Evolutionary conservation across 2,329 filamentous ascomycete genomes (phyloP).

Genomic region (Botryosphaeria dothidea): DNA sequence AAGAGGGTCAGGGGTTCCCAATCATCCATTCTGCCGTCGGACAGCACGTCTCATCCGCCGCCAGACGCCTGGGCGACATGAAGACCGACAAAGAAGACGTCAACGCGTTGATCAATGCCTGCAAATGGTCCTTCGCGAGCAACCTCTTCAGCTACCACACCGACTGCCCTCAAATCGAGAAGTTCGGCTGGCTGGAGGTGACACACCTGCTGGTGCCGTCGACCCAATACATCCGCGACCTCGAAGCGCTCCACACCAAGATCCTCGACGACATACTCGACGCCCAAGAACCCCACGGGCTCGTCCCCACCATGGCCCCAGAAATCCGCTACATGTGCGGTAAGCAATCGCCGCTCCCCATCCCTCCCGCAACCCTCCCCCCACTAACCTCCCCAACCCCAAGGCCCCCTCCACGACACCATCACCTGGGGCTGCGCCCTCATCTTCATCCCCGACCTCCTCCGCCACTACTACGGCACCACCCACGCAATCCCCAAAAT

Average conservation of each 20-base stretch:
- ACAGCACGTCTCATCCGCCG: conserved; percentile 43
- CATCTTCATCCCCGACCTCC: conserved; percentile 31
- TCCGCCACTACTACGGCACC: conserved; percentile 44
- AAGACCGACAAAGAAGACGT: conserved; percentile 45
- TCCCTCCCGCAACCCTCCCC: no score
- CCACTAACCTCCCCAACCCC: no score
- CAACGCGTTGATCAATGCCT: conserved; percentile 46
- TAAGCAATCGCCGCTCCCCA: neutral
- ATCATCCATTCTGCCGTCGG: conserved; percentile 38
- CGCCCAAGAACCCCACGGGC: conserved; percentile 46
- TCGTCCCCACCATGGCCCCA: conserved; percentile 51
- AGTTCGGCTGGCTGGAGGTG: conserved; percentile 53
- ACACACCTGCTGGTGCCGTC: conserved; percentile 48
- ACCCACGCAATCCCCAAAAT: conserved; percentile 40
- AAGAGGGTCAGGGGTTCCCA: conserved; percentile 29
- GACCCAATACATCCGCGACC: conserved; percentile 49
- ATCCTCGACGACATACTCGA: conserved; percentile 51
- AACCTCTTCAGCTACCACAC: conserved; percentile 42
- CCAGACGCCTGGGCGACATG: conserved; percentile 38
- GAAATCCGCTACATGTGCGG: conserved; percentile 53
- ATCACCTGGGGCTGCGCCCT: conserved; percentile 48
- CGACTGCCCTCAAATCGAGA: conserved; percentile 36
- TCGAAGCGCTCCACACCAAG: conserved; percentile 50
- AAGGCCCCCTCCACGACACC: conserved; percentile 46
- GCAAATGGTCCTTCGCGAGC: conserved; percentile 46